Evolutionary conservation across 2,329 filamentous ascomycete species (phyloP).

Genomic region (Penicillium capsulatum): DNA sequence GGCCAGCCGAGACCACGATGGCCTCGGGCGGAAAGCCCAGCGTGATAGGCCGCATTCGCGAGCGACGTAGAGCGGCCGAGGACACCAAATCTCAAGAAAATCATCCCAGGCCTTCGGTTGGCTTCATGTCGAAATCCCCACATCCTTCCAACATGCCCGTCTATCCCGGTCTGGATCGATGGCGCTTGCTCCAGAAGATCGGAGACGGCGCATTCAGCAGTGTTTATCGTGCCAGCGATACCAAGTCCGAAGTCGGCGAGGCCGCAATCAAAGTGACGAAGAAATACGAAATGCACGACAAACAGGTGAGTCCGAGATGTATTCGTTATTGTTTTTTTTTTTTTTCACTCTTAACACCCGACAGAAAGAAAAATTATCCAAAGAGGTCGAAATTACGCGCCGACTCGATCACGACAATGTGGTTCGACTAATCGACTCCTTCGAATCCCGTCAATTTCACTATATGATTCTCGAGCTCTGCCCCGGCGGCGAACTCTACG

Average conservation of each 20-base stretch:
- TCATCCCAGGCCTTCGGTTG: background rate
- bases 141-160: conserved; percentile 2
- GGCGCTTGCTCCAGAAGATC: conserved; percentile 6
- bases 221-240: conserved; percentile 12
- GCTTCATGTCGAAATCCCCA: conserved; percentile 2
- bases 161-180: conserved; percentile 12
- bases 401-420: conserved; percentile 8
- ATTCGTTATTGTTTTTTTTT: no score
- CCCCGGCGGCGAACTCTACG: conserved; percentile 11
- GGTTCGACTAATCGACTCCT: conserved; percentile 5
- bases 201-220: conserved; percentile 13
- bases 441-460: conserved; percentile 7
- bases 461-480: conserved; percentile 6
- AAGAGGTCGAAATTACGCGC: conserved; percentile 11
- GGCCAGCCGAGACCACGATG: background rate
- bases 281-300: conserved; percentile 12
- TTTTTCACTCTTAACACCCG: background rate
- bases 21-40: background rate
- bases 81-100: background rate
- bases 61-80: conserved; percentile 1
- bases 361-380: conserved; percentile 8
- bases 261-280: conserved; percentile 12
- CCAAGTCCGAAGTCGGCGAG: conserved; percentile 1
- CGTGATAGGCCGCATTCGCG: conserved; percentile 1
- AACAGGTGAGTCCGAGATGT: conserved; percentile 12